A percentile compares a stretch with the other conserved stretches of the same genome.
Evolutionary conservation across 164 flowering plant species (phyloP).

Genomic region (Annona cherimola): DNA sequence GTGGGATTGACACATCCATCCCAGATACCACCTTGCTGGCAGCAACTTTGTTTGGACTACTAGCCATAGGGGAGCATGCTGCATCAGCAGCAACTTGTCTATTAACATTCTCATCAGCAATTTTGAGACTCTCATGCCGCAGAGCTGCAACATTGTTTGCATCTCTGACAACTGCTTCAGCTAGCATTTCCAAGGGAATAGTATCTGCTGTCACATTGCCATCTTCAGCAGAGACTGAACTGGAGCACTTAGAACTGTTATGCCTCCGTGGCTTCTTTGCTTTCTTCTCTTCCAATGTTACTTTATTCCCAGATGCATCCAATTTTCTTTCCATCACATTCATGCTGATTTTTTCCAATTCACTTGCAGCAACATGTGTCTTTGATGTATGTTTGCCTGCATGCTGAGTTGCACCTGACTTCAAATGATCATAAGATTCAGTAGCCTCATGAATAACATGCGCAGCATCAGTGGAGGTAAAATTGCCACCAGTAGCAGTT

Average conservation of each 20-base stretch:
- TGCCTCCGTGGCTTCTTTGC: not conserved
- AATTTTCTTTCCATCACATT: not conserved
- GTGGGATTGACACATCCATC: conserved; percentile 7
- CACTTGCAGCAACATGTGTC: not conserved
- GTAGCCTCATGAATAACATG: not conserved
- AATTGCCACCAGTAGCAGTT: conserved; percentile 4
- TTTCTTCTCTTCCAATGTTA: conserved; percentile 3
- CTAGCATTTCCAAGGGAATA: not conserved
- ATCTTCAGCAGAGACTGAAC: conserved; percentile 2
- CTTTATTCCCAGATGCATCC: conserved; percentile 4
- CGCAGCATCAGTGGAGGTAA: not conserved
- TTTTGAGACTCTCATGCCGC: not conserved
- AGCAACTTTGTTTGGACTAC: conserved; percentile 6
- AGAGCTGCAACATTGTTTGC: not conserved
- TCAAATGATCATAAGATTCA: not conserved
- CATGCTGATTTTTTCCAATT: not conserved
- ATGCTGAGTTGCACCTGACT: not conserved
- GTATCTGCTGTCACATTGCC: not conserved
- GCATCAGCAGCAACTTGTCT: conserved; percentile 15
- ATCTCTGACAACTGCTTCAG: not conserved
- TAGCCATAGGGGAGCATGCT: conserved; percentile 9
- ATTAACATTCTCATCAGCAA: not conserved
- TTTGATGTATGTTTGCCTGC: not conserved
- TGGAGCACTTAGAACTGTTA: not conserved
- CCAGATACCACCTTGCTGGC: conserved; percentile 5